Evolutionary conservation across 495 filamentous ascomycete species (phyloP).

Genomic region (Cryomyces antarcticus): DNA sequence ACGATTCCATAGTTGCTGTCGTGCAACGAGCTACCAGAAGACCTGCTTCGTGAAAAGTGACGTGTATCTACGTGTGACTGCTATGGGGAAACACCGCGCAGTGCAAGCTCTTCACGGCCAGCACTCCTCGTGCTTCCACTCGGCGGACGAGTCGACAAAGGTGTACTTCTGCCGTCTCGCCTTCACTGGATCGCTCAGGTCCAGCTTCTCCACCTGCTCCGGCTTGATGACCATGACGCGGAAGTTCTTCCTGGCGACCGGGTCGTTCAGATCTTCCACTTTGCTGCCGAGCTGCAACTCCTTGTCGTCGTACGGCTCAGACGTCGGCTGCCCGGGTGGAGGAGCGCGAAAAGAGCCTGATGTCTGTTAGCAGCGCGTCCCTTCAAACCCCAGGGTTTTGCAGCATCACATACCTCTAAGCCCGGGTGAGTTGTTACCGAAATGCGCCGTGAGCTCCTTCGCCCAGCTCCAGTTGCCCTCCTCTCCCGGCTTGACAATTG

Average conservation of each 20-base stretch:
- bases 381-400: background rate
- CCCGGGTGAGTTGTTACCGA: constrained; percentile 62
- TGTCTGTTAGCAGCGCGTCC: background rate
- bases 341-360: constrained; percentile 55
- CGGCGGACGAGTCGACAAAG: constrained; percentile 26
- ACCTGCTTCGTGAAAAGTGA: too few relatives aligned
- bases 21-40: too few relatives aligned
- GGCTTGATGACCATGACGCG: constrained; percentile 68
- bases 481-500: constrained; percentile 12
- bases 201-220: constrained; percentile 55
- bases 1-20: too few relatives aligned
- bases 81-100: too few relatives aligned
- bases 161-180: constrained; percentile 47
- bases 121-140: constrained; percentile 59
- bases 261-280: constrained; percentile 46
- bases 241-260: constrained; percentile 57
- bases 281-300: constrained; percentile 41
- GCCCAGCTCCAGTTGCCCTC: constrained; percentile 31
- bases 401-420: constrained; percentile 20
- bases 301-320: constrained; percentile 25
- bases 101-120: constrained; percentile 36
- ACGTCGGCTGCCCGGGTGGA: constrained; percentile 43
- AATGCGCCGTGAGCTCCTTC: constrained; percentile 63
- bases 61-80: too few relatives aligned
- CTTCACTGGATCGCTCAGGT: constrained; percentile 46